phyloP scores from a whole-genome alignment of 2,329 filamentous ascomycete species.

The Microdochium bolleyi region DNA sequence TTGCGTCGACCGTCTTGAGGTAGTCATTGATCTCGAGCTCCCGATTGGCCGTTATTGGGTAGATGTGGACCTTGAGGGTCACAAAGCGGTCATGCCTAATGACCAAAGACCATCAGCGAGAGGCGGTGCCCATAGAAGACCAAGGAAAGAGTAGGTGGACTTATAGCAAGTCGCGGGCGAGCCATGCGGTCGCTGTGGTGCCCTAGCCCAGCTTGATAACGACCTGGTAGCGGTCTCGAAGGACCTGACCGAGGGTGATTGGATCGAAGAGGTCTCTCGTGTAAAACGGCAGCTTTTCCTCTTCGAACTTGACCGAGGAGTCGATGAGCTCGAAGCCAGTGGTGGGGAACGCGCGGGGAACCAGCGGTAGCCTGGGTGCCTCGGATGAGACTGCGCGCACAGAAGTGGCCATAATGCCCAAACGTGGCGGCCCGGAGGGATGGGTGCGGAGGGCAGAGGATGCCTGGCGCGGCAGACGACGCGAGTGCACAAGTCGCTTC shows the following conservation, averaged over 20 bases:
- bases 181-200: not conserved
- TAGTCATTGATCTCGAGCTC: not conserved
- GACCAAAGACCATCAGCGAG: too few species aligned
- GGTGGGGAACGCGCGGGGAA: too few species aligned
- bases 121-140: too few species aligned
- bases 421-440: too few species aligned
- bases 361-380: too few species aligned
- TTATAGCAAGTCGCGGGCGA: not conserved
- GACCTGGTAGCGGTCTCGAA: not conserved
- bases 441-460: too few species aligned
- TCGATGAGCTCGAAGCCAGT: not conserved
- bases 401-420: too few species aligned
- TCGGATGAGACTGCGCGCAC: too few species aligned
- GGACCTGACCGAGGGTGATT: not conserved
- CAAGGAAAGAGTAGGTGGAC: too few species aligned
- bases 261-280: not conserved
- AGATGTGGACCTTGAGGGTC: not conserved
- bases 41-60: not conserved
- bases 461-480: too few species aligned
- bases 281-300: not conserved
- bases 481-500: too few species aligned
- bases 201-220: not conserved
- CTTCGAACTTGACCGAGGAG: not conserved
- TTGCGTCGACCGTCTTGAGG: not conserved
- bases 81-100: not conserved